phyloP scores from a whole-genome alignment of 2,329 filamentous ascomycete species.

The Diaporthe destruens region DNA sequence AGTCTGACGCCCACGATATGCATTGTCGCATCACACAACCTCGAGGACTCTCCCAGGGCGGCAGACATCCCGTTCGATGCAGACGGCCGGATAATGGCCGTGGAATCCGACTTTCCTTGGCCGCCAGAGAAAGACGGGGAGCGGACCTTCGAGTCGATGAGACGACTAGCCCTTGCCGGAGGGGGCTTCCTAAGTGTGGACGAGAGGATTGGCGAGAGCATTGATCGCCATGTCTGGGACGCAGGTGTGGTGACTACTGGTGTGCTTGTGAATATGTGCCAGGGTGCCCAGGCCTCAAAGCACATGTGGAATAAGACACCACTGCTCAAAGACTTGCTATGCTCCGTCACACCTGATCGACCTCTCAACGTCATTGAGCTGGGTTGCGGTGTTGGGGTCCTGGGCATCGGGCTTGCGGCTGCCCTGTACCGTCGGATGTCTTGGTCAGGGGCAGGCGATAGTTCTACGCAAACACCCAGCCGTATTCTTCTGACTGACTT shows the following conservation, averaged over 20 bases:
- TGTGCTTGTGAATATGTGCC: slow-evolving; percentile 43
- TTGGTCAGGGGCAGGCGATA: neutral
- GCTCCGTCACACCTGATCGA: slow-evolving; percentile 37
- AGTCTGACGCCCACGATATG: slow-evolving; percentile 44
- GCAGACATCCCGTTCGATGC: slow-evolving; percentile 45
- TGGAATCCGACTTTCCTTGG: slow-evolving; percentile 53
- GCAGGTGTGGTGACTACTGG: slow-evolving; percentile 63
- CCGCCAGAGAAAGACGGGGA: slow-evolving; percentile 18
- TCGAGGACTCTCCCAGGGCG: slow-evolving; percentile 38
- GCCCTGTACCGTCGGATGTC: slow-evolving; percentile 42
- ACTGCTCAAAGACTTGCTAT: slow-evolving; percentile 50
- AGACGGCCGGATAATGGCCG: slow-evolving; percentile 58
- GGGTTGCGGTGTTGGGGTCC: slow-evolving; percentile 68
- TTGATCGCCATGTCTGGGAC: slow-evolving; percentile 71
- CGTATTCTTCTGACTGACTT: slow-evolving; percentile 67
- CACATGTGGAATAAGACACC: slow-evolving; percentile 36
- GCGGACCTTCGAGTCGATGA: slow-evolving; percentile 47
- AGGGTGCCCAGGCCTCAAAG: neutral
- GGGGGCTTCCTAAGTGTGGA: slow-evolving; percentile 53
- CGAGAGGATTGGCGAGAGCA: slow-evolving; percentile 71
- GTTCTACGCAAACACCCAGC: slow-evolving; percentile 42
- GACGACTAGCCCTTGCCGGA: slow-evolving; percentile 51
- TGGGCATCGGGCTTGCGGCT: slow-evolving; percentile 63
- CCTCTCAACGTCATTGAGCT: slow-evolving; percentile 64
- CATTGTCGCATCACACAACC: slow-evolving; percentile 44